Conservation (phyloP, 495 filamentous ascomycete species). For the Neurospora pannonica region DNA sequence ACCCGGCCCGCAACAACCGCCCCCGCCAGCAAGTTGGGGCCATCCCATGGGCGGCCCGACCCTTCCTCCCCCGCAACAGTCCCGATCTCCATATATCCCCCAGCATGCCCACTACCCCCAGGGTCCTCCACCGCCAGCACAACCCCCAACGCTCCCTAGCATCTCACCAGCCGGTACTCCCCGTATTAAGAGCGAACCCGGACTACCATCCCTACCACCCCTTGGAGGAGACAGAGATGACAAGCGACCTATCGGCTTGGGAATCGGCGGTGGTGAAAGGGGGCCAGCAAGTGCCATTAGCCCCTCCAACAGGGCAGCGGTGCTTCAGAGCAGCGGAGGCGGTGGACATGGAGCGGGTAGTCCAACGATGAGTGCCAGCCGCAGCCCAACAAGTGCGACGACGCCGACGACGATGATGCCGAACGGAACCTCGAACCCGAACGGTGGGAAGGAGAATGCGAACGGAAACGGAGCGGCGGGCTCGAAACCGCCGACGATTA, state of each 20-base stretch:
- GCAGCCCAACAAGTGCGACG: neutral
- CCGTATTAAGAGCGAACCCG: neutral
- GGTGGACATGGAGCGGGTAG: slow-evolving; percentile 12
- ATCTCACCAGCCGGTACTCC: neutral
- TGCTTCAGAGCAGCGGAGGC: slow-evolving; percentile 28
- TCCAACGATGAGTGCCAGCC: neutral
- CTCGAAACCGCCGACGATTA: slow-evolving; percentile 20
- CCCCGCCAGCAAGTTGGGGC: neutral
- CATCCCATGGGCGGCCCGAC: neutral
- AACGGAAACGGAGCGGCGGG: slow-evolving; percentile 1
- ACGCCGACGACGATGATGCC: neutral
- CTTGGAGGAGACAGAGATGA: neutral
- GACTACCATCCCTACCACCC: neutral
- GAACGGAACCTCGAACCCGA: neutral
- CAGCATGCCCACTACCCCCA: neutral
- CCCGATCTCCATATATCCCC: neutral
- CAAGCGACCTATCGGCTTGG: neutral
- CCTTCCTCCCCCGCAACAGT: neutral
- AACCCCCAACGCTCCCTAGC: neutral
- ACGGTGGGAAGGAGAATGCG: neutral
- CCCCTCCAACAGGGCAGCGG: slow-evolving; percentile 18
- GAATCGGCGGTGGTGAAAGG: neutral
- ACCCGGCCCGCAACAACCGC: neutral
- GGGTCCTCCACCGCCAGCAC: neutral
- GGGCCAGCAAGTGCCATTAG: neutral